These are phyloP conservation scores for Coniochaeta sp. DNA, from an alignment of 2,329 filamentous ascomycete species.

Conservation along the genomic window DNA sequence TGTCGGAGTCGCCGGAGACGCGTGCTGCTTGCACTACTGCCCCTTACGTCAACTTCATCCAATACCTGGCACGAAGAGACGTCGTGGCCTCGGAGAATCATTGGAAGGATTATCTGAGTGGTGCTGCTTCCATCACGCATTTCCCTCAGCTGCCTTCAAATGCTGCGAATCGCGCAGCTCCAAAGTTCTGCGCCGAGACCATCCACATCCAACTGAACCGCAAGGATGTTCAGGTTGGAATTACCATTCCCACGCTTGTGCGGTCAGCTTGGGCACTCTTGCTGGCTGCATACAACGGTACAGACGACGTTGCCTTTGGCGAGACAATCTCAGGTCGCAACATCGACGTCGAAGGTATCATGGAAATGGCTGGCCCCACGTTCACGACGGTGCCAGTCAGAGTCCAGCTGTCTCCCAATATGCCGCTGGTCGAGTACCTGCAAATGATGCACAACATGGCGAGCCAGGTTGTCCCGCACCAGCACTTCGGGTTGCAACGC, in stretches of 20 bases:
- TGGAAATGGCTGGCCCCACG: conserved; percentile 17
- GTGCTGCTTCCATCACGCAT: conserved; percentile 8
- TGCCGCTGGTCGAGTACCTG: conserved; percentile 8
- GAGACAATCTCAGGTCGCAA: conserved; percentile 18
- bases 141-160: neutral
- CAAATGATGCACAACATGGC: conserved; percentile 10
- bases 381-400: conserved; percentile 16
- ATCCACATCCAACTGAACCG: conserved; percentile 8
- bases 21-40: conserved; percentile 4
- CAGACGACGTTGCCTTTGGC: conserved; percentile 9
- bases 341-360: conserved; percentile 13
- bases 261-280: conserved; percentile 10
- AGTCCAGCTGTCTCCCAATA: conserved; percentile 6
- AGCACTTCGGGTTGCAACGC: conserved; percentile 16
- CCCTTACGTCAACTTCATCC: conserved; percentile 15
- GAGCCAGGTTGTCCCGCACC: conserved; percentile 10
- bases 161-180: too few relatives aligned
- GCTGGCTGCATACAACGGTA: conserved; percentile 6
- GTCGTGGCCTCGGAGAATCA: conserved; percentile 1
- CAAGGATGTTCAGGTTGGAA: conserved; percentile 6
- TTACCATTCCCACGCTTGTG: conserved; percentile 14
- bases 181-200: conserved; percentile 9
- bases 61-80: conserved; percentile 8
- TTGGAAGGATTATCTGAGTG: conserved; percentile 6
- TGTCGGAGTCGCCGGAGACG: neutral